A percentile compares a stretch with the other conserved stretches of the same genome.
Evolutionary conservation across 192 early-diverging fungal genomes (phyloP).

Genomic region (Phlyctochytrium planicorne): DNA sequence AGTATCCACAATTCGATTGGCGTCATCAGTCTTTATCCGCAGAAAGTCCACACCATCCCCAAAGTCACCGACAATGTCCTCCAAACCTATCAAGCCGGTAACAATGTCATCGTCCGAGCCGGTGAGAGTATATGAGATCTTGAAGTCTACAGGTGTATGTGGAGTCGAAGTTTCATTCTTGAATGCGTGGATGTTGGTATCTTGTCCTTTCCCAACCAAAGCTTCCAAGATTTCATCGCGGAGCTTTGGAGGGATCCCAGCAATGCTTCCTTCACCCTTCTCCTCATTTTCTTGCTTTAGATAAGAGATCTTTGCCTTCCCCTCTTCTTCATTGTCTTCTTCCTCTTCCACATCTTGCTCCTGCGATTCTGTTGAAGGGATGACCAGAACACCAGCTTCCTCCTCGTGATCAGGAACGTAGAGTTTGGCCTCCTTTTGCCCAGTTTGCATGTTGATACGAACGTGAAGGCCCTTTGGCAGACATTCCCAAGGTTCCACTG

Average conservation of each 20-base stretch:
- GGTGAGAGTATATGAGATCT: conserved; percentile 5
- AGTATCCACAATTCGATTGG: background rate
- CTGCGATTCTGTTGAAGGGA: background rate
- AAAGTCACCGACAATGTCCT: conserved; percentile 5
- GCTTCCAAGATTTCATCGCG: background rate
- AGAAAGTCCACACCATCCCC: background rate
- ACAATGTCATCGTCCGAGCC: background rate
- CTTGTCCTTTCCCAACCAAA: too few species aligned
- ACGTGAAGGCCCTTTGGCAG: conserved; percentile 37
- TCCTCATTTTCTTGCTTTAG: background rate
- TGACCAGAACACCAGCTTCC: background rate
- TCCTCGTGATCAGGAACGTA: conserved; percentile 5
- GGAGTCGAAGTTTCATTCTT: background rate
- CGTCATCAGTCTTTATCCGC: background rate
- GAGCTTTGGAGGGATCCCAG: background rate
- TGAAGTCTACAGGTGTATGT: background rate
- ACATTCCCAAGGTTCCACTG: conserved; percentile 26
- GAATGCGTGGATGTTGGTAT: background rate
- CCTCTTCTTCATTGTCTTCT: background rate
- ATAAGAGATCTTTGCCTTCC: background rate
- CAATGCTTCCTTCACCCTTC: background rate
- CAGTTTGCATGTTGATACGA: conserved; percentile 33
- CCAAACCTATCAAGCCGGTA: background rate
- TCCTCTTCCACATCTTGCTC: background rate
- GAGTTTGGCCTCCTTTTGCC: conserved; percentile 27